A percentile compares a stretch with the other conserved stretches of the same genome.
These are phyloP conservation scores for Tetrahymena malaccensis DNA, from an alignment of 73 alveolate genomes.

Conservation along the genomic window DNA sequence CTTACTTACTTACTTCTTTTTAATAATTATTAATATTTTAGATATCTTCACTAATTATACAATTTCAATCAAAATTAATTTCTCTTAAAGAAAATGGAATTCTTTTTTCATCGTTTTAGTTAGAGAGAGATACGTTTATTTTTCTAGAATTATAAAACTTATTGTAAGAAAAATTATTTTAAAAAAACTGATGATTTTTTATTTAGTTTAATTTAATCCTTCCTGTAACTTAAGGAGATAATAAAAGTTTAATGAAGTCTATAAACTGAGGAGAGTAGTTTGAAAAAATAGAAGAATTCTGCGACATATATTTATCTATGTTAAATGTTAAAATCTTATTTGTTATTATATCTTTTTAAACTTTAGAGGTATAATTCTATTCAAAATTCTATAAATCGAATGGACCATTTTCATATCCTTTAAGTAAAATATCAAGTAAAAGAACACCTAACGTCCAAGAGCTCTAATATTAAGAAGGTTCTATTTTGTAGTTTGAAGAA, in stretches of 20 bases:
- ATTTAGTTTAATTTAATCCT: neutral
- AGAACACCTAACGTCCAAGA: neutral
- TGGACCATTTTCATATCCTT: neutral
- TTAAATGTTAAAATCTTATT: neutral
- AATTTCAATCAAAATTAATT: neutral
- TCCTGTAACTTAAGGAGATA: neutral
- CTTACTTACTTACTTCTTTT: neutral
- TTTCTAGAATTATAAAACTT: neutral
- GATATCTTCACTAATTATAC: neutral
- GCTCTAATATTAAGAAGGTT: neutral
- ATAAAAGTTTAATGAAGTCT: neutral
- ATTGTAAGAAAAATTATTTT: neutral
- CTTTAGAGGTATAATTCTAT: neutral
- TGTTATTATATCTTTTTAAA: neutral
- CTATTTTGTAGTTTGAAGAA: neutral
- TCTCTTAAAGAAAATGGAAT: neutral
- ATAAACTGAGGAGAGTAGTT: neutral
- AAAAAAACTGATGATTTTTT: neutral
- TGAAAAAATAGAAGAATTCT: neutral
- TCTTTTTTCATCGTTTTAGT: neutral
- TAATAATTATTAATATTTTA: neutral
- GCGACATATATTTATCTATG: neutral
- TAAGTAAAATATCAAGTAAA: neutral
- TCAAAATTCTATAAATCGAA: neutral
- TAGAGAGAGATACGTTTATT: neutral